Conservation (phyloP, 441 rosid genomes). For the Aquilaria agallochum region DNA sequence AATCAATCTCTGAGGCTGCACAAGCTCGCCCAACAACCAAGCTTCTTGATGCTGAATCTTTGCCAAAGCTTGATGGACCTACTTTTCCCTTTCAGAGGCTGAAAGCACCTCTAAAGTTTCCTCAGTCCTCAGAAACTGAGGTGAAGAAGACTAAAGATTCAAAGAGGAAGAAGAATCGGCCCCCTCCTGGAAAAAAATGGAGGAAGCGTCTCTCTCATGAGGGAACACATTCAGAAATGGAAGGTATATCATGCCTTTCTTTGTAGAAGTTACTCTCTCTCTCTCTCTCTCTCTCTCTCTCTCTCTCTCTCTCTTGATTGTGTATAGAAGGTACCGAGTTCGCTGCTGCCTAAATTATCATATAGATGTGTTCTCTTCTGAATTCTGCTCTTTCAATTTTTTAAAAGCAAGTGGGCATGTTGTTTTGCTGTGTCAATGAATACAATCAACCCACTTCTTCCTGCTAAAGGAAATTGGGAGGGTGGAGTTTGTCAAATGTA, state of each 20-base stretch:
- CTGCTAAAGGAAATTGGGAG: no score
- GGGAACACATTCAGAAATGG: constrained; percentile 44
- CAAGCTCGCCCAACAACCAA: constrained; percentile 84
- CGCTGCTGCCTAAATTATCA: no score
- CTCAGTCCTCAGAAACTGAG: constrained; percentile 42
- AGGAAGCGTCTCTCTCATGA: constrained; percentile 60
- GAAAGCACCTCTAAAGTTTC: constrained; percentile 45
- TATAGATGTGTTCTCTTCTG: no score
- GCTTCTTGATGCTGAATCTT: constrained; percentile 62
- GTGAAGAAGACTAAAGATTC: constrained; percentile 35
- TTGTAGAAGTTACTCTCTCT: neutral
- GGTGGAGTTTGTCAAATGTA: no score
- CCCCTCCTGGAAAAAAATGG: constrained; percentile 90
- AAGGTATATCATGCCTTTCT: constrained; percentile 35
- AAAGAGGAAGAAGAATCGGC: constrained; percentile 60
- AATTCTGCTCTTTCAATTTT: no score
- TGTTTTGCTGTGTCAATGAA: no score
- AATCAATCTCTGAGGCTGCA: constrained; percentile 59
- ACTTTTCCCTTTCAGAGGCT: constrained; percentile 75
- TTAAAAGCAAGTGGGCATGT: no score
- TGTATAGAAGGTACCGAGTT: no score
- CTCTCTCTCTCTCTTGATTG: no score
- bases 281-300: no score
- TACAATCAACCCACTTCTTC: no score
- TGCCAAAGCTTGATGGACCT: constrained; percentile 89